Evolutionary conservation across 2,329 filamentous ascomycete species (phyloP), one percentile per base, ranked within the genome.

Genomic region (Apiospora koreana): DNA sequence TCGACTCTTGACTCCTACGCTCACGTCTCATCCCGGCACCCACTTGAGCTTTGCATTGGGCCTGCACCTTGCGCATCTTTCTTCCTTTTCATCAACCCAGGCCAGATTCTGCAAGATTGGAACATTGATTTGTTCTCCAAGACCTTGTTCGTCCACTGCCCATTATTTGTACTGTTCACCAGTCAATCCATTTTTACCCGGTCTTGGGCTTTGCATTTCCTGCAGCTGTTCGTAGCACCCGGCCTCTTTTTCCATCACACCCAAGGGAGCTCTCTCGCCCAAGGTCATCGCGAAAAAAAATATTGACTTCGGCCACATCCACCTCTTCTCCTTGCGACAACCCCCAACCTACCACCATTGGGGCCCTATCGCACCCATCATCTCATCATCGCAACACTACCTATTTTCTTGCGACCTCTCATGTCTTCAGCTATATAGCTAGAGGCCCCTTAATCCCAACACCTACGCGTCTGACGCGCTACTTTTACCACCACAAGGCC

Each of bases 381-480:
- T 38, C 21, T 31, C 31, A 58, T 58, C 50, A 58, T 58, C 50
- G 50, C 50, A 38, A 62, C 31, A 38, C 54, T 35, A 18, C 54
- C 28, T 62, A 38, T 12, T n/a, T 38, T 38, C 9, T 45, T 10
- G 16, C 14, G 14, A 21, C 50, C 31, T 71, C 68, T 46, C 70
- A 71, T 71, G 70, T 71, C 70, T 71, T 65, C 58, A 50, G 65
- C 68, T 67, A 45, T 58, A 43, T 71, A 68, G 67, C 35, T 68
- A 18, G 62, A 69, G 65, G 65, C 64, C 46, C 48, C 42, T 48
- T 38, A 58, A 38, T 42, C 41, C 58, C 67, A 69, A 65, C 66
- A 45, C 48, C 58, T 38, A 71, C 70, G 70, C 70, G 70, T 70
- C 70, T 70, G 68, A 71, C 70, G 70, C 70, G 70, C 68, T 42